A percentile compares a stretch with the other conserved stretches of the same genome.
These are phyloP conservation scores for Mucor circinelloides DNA, from an alignment of 371 early-diverging fungal genomes.

Conservation along the genomic window DNA sequence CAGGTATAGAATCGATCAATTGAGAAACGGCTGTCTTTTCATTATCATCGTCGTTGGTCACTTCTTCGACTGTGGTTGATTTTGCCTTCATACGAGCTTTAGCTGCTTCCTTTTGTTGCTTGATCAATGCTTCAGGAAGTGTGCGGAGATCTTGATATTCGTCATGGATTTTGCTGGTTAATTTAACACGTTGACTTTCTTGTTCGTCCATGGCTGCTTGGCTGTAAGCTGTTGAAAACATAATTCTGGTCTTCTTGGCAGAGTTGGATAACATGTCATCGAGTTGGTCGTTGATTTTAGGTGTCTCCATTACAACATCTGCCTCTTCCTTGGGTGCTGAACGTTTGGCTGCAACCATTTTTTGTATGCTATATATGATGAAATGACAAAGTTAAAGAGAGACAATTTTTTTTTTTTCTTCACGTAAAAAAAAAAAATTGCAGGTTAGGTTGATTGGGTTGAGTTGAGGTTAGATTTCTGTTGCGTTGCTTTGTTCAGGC, in stretches of 20 bases:
- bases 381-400: background rate
- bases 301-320: slow-evolving; percentile 11
- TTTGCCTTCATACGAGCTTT: slow-evolving; percentile 37
- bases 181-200: slow-evolving; percentile 69
- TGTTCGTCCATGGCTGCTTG: slow-evolving; percentile 61
- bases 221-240: slow-evolving; percentile 58
- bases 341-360: slow-evolving; percentile 36
- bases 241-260: slow-evolving; percentile 58
- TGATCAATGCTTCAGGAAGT: slow-evolving; percentile 64
- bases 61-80: slow-evolving; percentile 43
- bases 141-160: slow-evolving; percentile 71
- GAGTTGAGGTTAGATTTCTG: background rate
- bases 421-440: slow-evolving; percentile 5
- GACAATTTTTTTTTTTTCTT: background rate
- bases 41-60: slow-evolving; percentile 22
- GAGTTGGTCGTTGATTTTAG: slow-evolving; percentile 12
- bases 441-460: background rate
- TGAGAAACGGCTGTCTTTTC: slow-evolving; percentile 31
- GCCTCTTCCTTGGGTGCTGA: slow-evolving; percentile 25
- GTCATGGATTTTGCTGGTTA: slow-evolving; percentile 75
- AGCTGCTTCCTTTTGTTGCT: slow-evolving; percentile 58
- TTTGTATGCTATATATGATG: background rate
- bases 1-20: slow-evolving; percentile 47
- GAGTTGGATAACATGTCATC: slow-evolving; percentile 45
- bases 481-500: background rate